A percentile compares a stretch with the other conserved stretches of the same genome.
Conservation (phyloP, 1,284 basidiomycete genomes). For the Wolfiporia cocos region DNA sequence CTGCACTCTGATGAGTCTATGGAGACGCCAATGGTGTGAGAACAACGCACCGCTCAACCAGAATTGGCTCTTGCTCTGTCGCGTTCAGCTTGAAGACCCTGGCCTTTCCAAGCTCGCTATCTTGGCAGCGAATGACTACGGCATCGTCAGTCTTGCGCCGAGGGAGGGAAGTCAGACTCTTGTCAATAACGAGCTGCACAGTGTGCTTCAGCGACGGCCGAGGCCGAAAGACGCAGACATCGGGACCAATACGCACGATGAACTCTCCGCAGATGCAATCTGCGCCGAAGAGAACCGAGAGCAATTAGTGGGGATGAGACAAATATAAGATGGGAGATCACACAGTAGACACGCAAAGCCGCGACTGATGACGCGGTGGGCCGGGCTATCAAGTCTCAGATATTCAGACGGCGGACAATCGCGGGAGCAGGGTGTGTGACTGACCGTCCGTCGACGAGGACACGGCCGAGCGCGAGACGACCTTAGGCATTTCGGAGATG, state of each 20-base stretch:
- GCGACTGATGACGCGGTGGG: constrained; percentile 75
- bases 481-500: constrained; percentile 58
- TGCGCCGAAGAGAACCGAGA: constrained; percentile 25
- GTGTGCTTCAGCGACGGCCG: constrained; percentile 11
- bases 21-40: constrained; percentile 1
- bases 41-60: constrained; percentile 60
- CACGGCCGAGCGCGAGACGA: constrained; percentile 74
- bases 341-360: constrained; percentile 75
- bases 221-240: constrained; percentile 1
- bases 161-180: constrained; percentile 60
- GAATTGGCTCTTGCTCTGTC: constrained; percentile 51
- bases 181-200: constrained; percentile 75
- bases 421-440: constrained; percentile 14
- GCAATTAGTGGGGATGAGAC: constrained; percentile 4
- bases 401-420: constrained; percentile 6
- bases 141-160: constrained; percentile 69
- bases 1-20: constrained; percentile 2
- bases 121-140: constrained; percentile 64
- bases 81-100: constrained; percentile 78
- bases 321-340: constrained; percentile 22
- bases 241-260: constrained; percentile 52
- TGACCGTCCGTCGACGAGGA: constrained; percentile 77
- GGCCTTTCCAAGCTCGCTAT: constrained; percentile 48
- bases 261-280: constrained; percentile 85
- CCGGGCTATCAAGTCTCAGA: constrained; percentile 41